Evolutionary conservation across 192 early-diverging fungal species (phyloP), one percentile per base, ranked within the genome.

Genomic region (Entomortierella parvispora): DNA sequence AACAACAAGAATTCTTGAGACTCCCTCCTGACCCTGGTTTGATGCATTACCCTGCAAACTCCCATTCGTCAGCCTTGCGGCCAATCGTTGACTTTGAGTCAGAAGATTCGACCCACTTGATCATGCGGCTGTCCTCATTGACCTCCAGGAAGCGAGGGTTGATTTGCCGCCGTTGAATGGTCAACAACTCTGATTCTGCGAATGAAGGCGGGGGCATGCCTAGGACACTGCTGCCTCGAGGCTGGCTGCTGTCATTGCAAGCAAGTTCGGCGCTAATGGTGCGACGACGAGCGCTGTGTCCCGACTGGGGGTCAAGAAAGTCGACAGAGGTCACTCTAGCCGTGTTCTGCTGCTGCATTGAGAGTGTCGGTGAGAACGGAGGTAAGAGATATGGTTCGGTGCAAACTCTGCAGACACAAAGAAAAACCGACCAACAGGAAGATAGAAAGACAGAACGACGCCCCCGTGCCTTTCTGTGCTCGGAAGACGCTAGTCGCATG

Each of bases 121-220:
- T 37, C 55, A 57, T 57, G 55, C 55, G 55, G 37, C 55, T 33
- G 23, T 57, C 23, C 55, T 57, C 55, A 37, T 57, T 57, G 55
- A 57, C 55, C 55, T 57, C 55, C n/a, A 57, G 55, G 55, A 57
- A 57, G 34, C 55, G 55, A 15, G 55, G 55, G 26, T 59, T 72
- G 23, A 66, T 22, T 65, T 82, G 81, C 12, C 62, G 42, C 45
- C 56, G 65, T 45, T 69, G 65, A 26, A 82, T 82, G 18, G 71
- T 67, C 17, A 75, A 71, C 43, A 82, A 75, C 68, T 82, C 76
- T 11, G 71, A 76, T 47, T 82, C 81, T 6, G 81, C 81, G 53
- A 82, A 82, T 2, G 81, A 74, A 45, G 78, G 81, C 34, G 70
- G 81, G 23, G 51, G 65, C 33, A 44, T 40, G 49, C 37, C 29